A percentile compares a stretch with the other conserved stretches of the same genome.
These are phyloP conservation scores for Wickerhamiella cacticola DNA, from an alignment of 805 yeast genomes.

Conservation along the genomic window DNA sequence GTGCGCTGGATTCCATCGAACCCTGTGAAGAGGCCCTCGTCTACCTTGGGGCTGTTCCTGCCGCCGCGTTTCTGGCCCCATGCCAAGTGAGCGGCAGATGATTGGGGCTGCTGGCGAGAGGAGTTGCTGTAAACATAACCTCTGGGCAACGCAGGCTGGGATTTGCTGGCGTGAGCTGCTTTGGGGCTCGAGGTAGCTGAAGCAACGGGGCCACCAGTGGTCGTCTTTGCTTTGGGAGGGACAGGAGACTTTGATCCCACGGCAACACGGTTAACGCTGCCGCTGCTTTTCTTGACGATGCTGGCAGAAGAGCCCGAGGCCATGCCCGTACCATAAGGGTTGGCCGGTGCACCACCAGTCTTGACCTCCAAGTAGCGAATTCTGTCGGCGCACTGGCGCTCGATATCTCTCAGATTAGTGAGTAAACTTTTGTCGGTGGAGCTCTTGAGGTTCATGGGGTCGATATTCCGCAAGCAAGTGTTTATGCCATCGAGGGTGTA, in stretches of 20 bases:
- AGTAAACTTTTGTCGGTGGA: conserved; percentile 29
- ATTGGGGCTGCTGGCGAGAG: conserved; percentile 10
- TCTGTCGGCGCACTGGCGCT: conserved; percentile 32
- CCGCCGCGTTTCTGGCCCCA: conserved; percentile 16
- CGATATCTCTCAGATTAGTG: conserved; percentile 31
- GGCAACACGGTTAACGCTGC: conserved; percentile 19
- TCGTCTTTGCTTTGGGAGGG: neutral
- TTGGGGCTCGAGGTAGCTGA: conserved; percentile 3
- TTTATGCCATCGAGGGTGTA: conserved; percentile 28
- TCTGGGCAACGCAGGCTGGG: conserved; percentile 20
- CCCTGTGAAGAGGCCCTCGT: conserved; percentile 6
- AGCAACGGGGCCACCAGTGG: neutral
- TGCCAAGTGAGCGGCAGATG: conserved; percentile 21
- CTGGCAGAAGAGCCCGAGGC: conserved; percentile 1
- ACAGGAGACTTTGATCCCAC: conserved; percentile 19
- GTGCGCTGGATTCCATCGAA: conserved; percentile 10
- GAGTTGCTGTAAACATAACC: conserved; percentile 16
- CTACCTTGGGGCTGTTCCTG: conserved; percentile 3
- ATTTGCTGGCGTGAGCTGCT: conserved; percentile 4
- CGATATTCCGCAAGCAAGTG: conserved; percentile 25
- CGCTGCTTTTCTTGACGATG: conserved; percentile 1
- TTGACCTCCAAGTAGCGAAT: conserved; percentile 23
- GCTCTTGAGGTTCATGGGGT: conserved; percentile 26
- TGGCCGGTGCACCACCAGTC: conserved; percentile 12
- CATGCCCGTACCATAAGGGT: conserved; percentile 23